Percentiles rank a stretch among this genome's conserved stretches.
Conservation (phyloP, 345 rosid genomes). For the Orychophragmus violaceus region DNA sequence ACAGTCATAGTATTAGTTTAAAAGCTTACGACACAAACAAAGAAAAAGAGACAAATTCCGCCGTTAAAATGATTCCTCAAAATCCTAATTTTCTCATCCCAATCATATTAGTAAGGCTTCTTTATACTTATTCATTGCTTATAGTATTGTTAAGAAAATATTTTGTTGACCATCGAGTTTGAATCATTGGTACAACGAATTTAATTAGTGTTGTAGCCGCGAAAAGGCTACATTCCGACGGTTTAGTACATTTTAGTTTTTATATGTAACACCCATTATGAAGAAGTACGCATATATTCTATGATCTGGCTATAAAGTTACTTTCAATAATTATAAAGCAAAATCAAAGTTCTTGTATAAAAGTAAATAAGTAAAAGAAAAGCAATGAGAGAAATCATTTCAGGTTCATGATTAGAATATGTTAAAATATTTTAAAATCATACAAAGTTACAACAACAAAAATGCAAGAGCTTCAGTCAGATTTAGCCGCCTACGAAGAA, state of each 20-base stretch:
- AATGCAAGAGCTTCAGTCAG: background rate
- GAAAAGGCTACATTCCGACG: slow-evolving; percentile 11
- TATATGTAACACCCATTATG: slow-evolving; percentile 8
- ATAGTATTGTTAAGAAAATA: background rate
- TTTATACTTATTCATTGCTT: background rate
- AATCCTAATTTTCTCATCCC: background rate
- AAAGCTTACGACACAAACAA: slow-evolving; percentile 1
- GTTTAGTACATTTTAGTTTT: background rate
- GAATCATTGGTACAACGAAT: slow-evolving; percentile 25
- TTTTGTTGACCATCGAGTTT: slow-evolving; percentile 21
- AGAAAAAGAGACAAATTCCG: background rate
- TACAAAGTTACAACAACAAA: background rate
- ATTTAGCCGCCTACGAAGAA: background rate
- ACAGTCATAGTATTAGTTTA: background rate
- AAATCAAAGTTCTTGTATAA: background rate
- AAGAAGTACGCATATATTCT: slow-evolving; percentile 13
- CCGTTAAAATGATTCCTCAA: slow-evolving; percentile 22
- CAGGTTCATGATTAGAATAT: background rate
- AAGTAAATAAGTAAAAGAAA: background rate
- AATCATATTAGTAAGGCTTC: slow-evolving; percentile 7
- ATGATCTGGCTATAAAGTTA: slow-evolving; percentile 1
- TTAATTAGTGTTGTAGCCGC: slow-evolving; percentile 14
- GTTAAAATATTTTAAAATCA: background rate
- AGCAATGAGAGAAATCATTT: background rate
- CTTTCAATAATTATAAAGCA: slow-evolving; percentile 5